A percentile compares a stretch with the other conserved stretches of the same genome.
phyloP scores from a whole-genome alignment of 2,329 filamentous ascomycete genomes.

The Fusarium caatingaense region DNA sequence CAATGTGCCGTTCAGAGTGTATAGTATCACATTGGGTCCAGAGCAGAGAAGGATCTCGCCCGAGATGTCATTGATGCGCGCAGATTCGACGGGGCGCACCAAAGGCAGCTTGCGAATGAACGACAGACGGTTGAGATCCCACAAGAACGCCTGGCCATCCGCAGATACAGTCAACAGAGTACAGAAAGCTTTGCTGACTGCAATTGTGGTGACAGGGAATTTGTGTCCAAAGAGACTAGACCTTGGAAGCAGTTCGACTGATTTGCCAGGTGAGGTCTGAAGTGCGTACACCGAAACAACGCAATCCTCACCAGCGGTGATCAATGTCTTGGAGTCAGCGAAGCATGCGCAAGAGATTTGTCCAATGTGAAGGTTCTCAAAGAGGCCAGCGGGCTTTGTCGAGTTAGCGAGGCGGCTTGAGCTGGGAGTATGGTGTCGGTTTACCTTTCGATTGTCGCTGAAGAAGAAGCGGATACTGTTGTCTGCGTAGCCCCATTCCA shows the following conservation, averaged over 20 bases:
- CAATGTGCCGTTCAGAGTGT: slow-evolving; percentile 87
- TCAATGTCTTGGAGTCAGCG: slow-evolving; percentile 88
- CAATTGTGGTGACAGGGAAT: slow-evolving; percentile 81
- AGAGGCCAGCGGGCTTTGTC: slow-evolving; percentile 76
- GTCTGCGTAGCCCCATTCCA: slow-evolving; percentile 97
- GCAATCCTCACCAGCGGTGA: slow-evolving; percentile 93
- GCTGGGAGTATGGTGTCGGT: slow-evolving; percentile 6
- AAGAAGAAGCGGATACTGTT: slow-evolving; percentile 92
- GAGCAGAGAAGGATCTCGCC: slow-evolving; percentile 90
- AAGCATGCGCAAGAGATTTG: slow-evolving; percentile 87
- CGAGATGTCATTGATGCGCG: slow-evolving; percentile 87
- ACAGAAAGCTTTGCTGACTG: slow-evolving; percentile 88
- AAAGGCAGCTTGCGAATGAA: slow-evolving; percentile 81
- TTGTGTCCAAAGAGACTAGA: slow-evolving; percentile 92
- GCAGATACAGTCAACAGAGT: slow-evolving; percentile 85
- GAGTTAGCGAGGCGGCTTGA: slow-evolving; percentile 44
- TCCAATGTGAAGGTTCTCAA: slow-evolving; percentile 92
- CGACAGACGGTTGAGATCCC: slow-evolving; percentile 92
- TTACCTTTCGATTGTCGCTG: slow-evolving; percentile 80
- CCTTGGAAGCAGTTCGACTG: slow-evolving; percentile 81
- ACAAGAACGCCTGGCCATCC: slow-evolving; percentile 86
- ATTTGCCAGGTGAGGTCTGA: slow-evolving; percentile 69
- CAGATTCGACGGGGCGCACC: slow-evolving; percentile 73
- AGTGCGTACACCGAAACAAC: slow-evolving; percentile 88
- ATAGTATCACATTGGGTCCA: slow-evolving; percentile 79